Evolutionary conservation across 1,139 yeast genomes (phyloP).

Genomic region (Hyphopichia burtonii): DNA sequence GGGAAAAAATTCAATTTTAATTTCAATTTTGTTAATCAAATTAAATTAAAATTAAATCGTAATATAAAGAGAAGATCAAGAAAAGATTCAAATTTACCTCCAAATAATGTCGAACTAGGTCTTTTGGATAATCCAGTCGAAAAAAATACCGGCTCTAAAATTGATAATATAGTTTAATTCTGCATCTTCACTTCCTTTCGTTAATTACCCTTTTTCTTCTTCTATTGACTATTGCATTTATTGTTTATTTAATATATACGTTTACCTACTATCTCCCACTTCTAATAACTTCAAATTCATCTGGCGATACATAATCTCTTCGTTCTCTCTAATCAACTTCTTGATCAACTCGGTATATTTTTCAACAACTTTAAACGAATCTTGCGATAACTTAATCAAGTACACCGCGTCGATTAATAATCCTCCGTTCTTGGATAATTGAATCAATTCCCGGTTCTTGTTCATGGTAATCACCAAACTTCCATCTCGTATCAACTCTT

Average conservation of each 20-base stretch:
- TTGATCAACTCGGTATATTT: conserved; percentile 65
- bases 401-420: conserved; percentile 74
- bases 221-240: too few species aligned
- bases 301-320: conserved; percentile 29
- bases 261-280: conserved; percentile 35
- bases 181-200: not conserved
- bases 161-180: not conserved
- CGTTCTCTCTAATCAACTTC: conserved; percentile 55
- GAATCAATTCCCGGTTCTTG: conserved; percentile 87
- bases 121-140: conserved; percentile 1
- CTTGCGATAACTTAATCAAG: conserved; percentile 66
- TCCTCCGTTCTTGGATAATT: conserved; percentile 88
- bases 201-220: not conserved
- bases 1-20: conserved; percentile 10
- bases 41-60: conserved; percentile 12
- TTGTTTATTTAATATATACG: too few species aligned
- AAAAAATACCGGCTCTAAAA: not conserved
- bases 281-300: conserved; percentile 33
- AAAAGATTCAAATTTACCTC: conserved; percentile 56
- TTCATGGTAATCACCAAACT: conserved; percentile 81
- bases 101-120: conserved; percentile 10
- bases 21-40: conserved; percentile 9
- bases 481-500: conserved; percentile 78
- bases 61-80: conserved; percentile 42
- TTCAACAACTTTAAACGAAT: conserved; percentile 65